phyloP scores from a whole-genome alignment of 352 stramenopile species.

The Phytopythium litorale region DNA sequence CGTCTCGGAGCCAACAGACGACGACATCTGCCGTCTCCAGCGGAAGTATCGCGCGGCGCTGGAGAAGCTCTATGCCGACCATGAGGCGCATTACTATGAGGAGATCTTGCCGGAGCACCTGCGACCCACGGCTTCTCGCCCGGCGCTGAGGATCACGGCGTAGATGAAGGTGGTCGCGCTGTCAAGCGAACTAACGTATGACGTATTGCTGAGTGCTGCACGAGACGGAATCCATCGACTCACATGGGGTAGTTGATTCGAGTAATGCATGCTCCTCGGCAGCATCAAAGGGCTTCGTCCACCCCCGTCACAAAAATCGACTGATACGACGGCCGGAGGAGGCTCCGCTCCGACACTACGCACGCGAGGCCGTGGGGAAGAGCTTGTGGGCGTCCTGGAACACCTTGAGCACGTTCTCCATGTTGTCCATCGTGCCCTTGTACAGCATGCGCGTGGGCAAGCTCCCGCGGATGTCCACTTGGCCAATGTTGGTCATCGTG shows the following conservation, averaged over 20 bases:
- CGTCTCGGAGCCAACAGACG: conserved; percentile 31
- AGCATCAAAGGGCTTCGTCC: neutral
- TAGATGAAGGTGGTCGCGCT: conserved; percentile 1
- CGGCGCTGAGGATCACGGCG: conserved; percentile 29
- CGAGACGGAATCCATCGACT: neutral
- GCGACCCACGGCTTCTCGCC: conserved; percentile 12
- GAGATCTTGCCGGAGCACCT: conserved; percentile 26
- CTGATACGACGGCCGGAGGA: neutral
- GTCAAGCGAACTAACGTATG: neutral
- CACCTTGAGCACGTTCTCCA: conserved; percentile 54
- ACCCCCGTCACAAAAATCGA: neutral
- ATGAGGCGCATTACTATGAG: conserved; percentile 39
- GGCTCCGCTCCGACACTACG: neutral
- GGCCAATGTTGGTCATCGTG: conserved; percentile 43
- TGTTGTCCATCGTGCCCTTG: conserved; percentile 56
- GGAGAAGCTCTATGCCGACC: conserved; percentile 43
- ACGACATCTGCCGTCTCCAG: conserved; percentile 45
- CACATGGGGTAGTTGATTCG: neutral
- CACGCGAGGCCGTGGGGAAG: conserved; percentile 16
- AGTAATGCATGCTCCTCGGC: neutral
- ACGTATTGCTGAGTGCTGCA: neutral
- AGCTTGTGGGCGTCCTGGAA: conserved; percentile 37
- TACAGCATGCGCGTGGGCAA: conserved; percentile 47
- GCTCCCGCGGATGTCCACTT: conserved; percentile 48
- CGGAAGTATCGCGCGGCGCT: conserved; percentile 35